phyloP scores from a whole-genome alignment of 495 filamentous ascomycete genomes.

The Margaritispora aquatica region DNA sequence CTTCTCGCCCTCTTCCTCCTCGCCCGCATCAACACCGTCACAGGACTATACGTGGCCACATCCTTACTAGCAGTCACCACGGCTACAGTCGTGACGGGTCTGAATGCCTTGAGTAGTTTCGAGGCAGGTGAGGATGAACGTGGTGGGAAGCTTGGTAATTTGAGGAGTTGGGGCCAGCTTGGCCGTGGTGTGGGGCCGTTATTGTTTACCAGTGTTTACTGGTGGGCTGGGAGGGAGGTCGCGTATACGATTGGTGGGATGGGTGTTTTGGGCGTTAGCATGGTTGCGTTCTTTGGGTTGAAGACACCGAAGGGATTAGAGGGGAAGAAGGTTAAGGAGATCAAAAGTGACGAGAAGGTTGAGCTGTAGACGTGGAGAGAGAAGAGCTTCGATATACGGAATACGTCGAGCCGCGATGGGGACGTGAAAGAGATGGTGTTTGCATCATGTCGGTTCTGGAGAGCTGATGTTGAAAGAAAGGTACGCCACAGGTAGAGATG shows the following conservation, averaged over 20 bases:
- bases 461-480: not conserved
- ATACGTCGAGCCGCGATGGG: not conserved
- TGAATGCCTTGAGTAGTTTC: slow-evolving; percentile 88
- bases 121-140: slow-evolving; percentile 76
- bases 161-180: slow-evolving; percentile 78
- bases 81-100: slow-evolving; percentile 87
- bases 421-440: not conserved
- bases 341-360: slow-evolving; percentile 12
- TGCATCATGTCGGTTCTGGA: not conserved
- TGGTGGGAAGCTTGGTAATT: slow-evolving; percentile 76
- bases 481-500: too few species aligned
- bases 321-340: slow-evolving; percentile 18
- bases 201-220: slow-evolving; percentile 93
- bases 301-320: slow-evolving; percentile 35
- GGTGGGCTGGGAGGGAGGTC: slow-evolving; percentile 89
- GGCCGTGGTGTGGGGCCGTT: slow-evolving; percentile 82
- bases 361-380: slow-evolving; percentile 4
- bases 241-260: slow-evolving; percentile 76
- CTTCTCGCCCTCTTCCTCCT: slow-evolving; percentile 76
- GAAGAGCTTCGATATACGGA: not conserved
- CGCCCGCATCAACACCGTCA: slow-evolving; percentile 54
- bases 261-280: slow-evolving; percentile 69
- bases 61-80: slow-evolving; percentile 79
- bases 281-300: slow-evolving; percentile 64
- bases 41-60: slow-evolving; percentile 71